phyloP scores from a whole-genome alignment of 169 alveolate genomes.

The Babesia bigemina region DNA sequence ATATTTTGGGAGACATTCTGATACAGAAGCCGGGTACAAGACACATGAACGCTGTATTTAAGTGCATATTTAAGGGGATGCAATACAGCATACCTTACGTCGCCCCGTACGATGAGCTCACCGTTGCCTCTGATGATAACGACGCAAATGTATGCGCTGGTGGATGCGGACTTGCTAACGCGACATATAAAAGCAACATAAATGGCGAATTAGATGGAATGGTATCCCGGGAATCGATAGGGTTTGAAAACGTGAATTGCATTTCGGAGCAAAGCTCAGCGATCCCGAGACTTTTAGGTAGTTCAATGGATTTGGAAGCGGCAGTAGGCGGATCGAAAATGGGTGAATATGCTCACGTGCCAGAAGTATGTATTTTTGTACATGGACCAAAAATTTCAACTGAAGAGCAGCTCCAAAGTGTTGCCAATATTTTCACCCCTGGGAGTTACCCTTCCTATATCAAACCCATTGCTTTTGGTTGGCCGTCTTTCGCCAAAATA shows the following conservation, averaged over 20 bases:
- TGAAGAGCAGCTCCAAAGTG: conserved; percentile 66
- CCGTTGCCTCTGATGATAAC: conserved; percentile 77
- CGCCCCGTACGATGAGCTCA: conserved; percentile 73
- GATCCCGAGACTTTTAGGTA: conserved; percentile 23
- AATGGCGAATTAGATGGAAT: conserved; percentile 73
- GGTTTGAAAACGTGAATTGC: not conserved
- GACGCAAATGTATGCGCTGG: conserved; percentile 74
- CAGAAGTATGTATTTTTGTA: conserved; percentile 80
- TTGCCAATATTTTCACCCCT: conserved; percentile 82
- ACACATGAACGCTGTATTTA: conserved; percentile 60
- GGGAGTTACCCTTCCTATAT: conserved; percentile 84
- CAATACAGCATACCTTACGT: conserved; percentile 83
- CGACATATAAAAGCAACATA: conserved; percentile 78
- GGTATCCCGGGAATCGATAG: not conserved
- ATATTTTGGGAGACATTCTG: conserved; percentile 6
- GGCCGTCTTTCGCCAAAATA: conserved; percentile 80
- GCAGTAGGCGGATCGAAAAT: conserved; percentile 73
- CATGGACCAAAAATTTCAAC: conserved; percentile 77
- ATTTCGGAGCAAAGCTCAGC: not conserved
- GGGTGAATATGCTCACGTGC: conserved; percentile 70
- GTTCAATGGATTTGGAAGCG: conserved; percentile 43
- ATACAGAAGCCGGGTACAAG: conserved; percentile 39
- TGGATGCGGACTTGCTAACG: conserved; percentile 67
- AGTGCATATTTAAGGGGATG: conserved; percentile 71
- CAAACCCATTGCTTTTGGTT: conserved; percentile 78